Conservation (phyloP, 495 filamentous ascomycete species). For the Aspergillus ostianus region DNA sequence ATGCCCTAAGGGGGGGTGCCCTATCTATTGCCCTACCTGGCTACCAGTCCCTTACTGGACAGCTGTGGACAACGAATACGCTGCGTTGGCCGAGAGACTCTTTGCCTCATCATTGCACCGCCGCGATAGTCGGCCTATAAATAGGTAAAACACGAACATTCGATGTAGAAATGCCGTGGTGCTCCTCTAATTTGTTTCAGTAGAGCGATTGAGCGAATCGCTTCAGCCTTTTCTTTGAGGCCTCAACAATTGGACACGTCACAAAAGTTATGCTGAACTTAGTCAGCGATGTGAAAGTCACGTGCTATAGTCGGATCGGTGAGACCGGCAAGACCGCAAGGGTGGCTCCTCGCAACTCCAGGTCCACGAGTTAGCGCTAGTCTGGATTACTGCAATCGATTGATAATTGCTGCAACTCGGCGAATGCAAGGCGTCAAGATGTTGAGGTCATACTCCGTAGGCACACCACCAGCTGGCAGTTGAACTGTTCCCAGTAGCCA, state of each 20-base stretch:
- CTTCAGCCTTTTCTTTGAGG: neutral
- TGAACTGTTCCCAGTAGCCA: neutral
- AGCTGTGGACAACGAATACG: neutral
- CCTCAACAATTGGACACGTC: neutral
- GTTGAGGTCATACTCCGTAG: neutral
- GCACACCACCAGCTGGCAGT: neutral
- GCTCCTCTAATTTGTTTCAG: neutral
- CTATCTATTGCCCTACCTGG: slow-evolving; percentile 4
- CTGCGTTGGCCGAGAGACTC: neutral
- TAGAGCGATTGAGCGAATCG: neutral
- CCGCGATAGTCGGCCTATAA: neutral
- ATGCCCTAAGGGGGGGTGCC: slow-evolving; percentile 8
- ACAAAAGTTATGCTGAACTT: neutral
- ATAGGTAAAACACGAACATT: neutral
- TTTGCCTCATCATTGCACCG: neutral
- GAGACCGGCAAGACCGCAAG: neutral
- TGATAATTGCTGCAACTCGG: neutral
- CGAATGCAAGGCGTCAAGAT: neutral
- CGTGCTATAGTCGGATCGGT: neutral
- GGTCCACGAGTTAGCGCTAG: neutral
- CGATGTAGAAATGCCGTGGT: neutral
- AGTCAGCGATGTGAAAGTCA: neutral
- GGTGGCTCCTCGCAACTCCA: too few species aligned
- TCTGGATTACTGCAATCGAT: neutral
- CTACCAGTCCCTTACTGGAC: neutral